phyloP scores from a whole-genome alignment of 2,329 filamentous ascomycete species.

The Waltergamsia citrina region DNA sequence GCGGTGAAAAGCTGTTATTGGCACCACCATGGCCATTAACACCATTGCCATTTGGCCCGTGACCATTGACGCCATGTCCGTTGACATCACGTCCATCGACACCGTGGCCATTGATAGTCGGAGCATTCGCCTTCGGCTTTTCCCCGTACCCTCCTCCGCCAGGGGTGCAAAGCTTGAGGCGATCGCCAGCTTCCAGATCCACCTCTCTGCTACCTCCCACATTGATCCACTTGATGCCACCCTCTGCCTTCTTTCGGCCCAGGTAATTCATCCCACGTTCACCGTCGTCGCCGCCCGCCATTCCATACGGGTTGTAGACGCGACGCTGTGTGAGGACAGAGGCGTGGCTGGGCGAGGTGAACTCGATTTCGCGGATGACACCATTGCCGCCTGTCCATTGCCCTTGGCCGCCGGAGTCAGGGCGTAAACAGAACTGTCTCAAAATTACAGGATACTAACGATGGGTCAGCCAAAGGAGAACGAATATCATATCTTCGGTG shows the following conservation, averaged over 20 bases:
- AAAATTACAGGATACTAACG: slow-evolving; percentile 60
- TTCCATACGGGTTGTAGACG: slow-evolving; percentile 66
- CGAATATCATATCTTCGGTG: no score
- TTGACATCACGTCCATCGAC: no score
- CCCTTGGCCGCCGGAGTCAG: slow-evolving; percentile 43
- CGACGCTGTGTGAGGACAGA: slow-evolving; percentile 70
- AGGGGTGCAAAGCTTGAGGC: slow-evolving; percentile 14
- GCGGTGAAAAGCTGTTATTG: no score
- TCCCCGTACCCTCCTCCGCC: slow-evolving; percentile 17
- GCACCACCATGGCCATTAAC: no score
- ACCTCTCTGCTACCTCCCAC: slow-evolving; percentile 12
- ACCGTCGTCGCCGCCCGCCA: slow-evolving; percentile 62
- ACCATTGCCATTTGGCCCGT: no score
- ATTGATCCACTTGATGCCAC: slow-evolving; percentile 19
- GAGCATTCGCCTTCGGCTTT: no score
- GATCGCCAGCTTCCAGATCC: slow-evolving; percentile 11
- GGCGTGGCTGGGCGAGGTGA: slow-evolving; percentile 67
- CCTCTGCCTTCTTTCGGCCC: slow-evolving; percentile 30
- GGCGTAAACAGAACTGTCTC: slow-evolving; percentile 56
- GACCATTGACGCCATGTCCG: no score
- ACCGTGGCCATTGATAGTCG: no score
- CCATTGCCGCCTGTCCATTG: slow-evolving; percentile 66
- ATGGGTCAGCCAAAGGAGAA: no score
- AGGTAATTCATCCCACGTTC: slow-evolving; percentile 61
- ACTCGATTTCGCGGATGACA: slow-evolving; percentile 71